Base-by-base conservation (phyloP, 73 alveolate species). In the Stentor coeruleus region DNA sequence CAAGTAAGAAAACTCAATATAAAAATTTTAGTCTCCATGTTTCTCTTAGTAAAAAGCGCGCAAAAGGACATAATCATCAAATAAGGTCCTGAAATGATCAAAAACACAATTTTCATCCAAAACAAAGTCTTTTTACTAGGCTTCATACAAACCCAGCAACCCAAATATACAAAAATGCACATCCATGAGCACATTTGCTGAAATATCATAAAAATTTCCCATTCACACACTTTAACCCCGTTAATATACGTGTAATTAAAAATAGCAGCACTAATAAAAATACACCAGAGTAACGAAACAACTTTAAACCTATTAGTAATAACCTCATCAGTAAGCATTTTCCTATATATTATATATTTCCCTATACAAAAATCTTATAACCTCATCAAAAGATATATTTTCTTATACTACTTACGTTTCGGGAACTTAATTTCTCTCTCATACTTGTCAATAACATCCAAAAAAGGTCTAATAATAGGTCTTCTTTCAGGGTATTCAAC, bases 401-500 rank as follows among this genome's bases (percentile, higher is more conserved):
- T n/a, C n/a, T n/a, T n/a, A n/a, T n/a, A 66, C 37, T 66, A 66
- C 37, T 66, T 66, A 14, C 39, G n/a, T 31, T 66, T 66, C 14
- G 79, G 79, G 37, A 66, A 66, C 39, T 31, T 66, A 20, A 66
- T 20, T 20, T 66, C 79, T 66, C 79, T 20, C 37, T 66, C 79
- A 33, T 26, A 66, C 33, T 33, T 20, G 79, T 66, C 79, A 33
- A 66, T 66, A 37, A 66, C n/a, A 15, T 66, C 79, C 14, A 66
- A 33, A 2, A 66, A 66, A 11, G 79, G 79, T 1, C 79, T 0
- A 2, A 66, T 66, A 14, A 20, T 40, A 28, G 79, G 79, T 33
- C 79, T 66, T 31, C 37, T 66, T 66, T 66, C 79, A 20, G 79
- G 79, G 79, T 26, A 31, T 40, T 66, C 79, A 26, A 66, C 79